A percentile compares a stretch with the other conserved stretches of the same genome.
Conservation (phyloP, 108 stramenopile species). For the Seminavis robusta region DNA sequence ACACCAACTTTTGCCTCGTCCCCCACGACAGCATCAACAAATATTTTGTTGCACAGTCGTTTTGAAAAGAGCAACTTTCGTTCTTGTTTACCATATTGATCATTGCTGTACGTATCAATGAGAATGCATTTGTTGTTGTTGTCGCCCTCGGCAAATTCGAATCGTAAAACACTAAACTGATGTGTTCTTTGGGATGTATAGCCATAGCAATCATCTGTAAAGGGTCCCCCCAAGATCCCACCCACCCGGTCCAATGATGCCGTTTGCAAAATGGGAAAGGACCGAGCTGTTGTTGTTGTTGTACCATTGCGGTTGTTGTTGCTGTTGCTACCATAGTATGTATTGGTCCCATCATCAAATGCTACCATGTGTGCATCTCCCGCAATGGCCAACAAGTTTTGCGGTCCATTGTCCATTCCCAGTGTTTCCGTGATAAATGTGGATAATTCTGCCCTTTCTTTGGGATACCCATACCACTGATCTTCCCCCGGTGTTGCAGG, state of each 20-base stretch:
- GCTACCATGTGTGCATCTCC: conserved; percentile 58
- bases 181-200: conserved; percentile 39
- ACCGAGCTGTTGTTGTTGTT: conserved; percentile 18
- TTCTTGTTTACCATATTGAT: neutral
- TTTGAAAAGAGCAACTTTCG: conserved; percentile 1
- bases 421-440: conserved; percentile 27
- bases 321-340: conserved; percentile 35
- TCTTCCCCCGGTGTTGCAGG: conserved; percentile 27
- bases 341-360: conserved; percentile 54
- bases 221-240: conserved; percentile 19
- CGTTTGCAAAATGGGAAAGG: conserved; percentile 53
- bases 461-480: conserved; percentile 42
- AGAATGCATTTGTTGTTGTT: neutral
- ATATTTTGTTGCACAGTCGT: neutral
- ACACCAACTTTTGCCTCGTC: too few species aligned
- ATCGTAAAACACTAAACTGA: conserved; percentile 51
- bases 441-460: conserved; percentile 21
- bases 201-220: conserved; percentile 48
- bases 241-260: conserved; percentile 47
- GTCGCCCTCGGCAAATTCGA: conserved; percentile 20
- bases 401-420: too few species aligned
- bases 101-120: neutral
- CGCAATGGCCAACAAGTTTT: conserved; percentile 41
- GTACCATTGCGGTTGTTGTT: too few species aligned
- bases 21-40: too few species aligned